These are phyloP conservation scores for Suillus subaureus DNA, from an alignment of 768 basidiomycete species.

Conservation along the genomic window DNA sequence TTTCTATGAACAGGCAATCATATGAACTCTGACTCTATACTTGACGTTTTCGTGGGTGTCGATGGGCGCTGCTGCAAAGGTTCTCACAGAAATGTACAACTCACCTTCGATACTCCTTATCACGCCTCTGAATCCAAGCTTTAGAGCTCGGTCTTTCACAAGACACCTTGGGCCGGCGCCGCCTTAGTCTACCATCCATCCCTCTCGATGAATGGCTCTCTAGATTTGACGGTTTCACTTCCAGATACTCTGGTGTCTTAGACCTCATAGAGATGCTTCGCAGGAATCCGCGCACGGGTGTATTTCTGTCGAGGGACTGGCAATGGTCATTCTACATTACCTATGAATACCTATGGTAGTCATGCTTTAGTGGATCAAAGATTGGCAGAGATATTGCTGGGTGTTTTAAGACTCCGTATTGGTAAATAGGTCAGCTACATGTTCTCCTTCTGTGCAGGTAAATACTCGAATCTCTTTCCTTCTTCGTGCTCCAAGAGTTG, in stretches of 20 bases:
- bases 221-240: not conserved
- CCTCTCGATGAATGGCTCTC: slow-evolving; percentile 17
- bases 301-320: too few relatives aligned
- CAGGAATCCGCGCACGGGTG: not conserved
- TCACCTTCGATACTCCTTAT: slow-evolving; percentile 12
- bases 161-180: too few relatives aligned
- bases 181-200: slow-evolving; percentile 14
- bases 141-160: too few relatives aligned
- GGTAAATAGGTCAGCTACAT: not conserved
- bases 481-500: slow-evolving; percentile 39
- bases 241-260: not conserved
- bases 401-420: not conserved
- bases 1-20: too few relatives aligned
- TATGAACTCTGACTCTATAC: too few relatives aligned
- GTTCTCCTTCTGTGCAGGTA: not conserved
- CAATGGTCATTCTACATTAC: too few relatives aligned
- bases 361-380: not conserved
- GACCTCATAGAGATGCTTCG: not conserved
- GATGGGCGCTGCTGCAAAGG: slow-evolving; percentile 19
- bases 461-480: slow-evolving; percentile 24
- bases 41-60: slow-evolving; percentile 19
- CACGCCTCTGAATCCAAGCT: slow-evolving; percentile 15
- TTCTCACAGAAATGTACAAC: slow-evolving; percentile 17
- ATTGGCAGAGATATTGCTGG: not conserved
- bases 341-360: not conserved